Percentiles rank a stretch among this genome's conserved stretches.
Conservation (phyloP, 2,329 filamentous ascomycete genomes). For the Arthrobotrys megalospora region DNA sequence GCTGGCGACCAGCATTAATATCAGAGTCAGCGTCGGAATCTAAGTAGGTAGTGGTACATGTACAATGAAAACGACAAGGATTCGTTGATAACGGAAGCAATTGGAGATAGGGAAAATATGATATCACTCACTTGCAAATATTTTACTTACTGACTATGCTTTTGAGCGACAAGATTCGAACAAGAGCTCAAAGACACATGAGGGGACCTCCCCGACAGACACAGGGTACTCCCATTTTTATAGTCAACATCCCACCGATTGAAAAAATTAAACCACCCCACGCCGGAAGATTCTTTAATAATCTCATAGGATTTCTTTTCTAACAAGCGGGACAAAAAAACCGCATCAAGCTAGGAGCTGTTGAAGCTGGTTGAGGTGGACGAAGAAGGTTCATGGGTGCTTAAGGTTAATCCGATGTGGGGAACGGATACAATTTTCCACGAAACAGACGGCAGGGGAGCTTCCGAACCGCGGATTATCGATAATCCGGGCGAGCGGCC, state of each 20-base stretch:
- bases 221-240: slow-evolving; percentile 17
- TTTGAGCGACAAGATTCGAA: slow-evolving; percentile 9
- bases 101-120: slow-evolving; percentile 3
- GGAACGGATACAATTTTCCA: slow-evolving; percentile 61
- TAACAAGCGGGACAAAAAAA: slow-evolving; percentile 36
- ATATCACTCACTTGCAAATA: slow-evolving; percentile 26
- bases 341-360: slow-evolving; percentile 26
- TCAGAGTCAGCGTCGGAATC: background rate
- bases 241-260: slow-evolving; percentile 23
- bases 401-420: slow-evolving; percentile 60
- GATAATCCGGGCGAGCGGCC: slow-evolving; percentile 44
- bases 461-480: slow-evolving; percentile 53
- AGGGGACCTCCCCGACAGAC: slow-evolving; percentile 23
- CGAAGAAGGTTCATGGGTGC: slow-evolving; percentile 14
- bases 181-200: background rate
- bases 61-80: background rate
- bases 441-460: slow-evolving; percentile 58
- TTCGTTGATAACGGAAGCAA: background rate
- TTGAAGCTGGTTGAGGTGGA: slow-evolving; percentile 9
- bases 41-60: too few species aligned
- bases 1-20: background rate
- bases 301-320: slow-evolving; percentile 31
- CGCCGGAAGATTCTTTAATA: slow-evolving; percentile 44
- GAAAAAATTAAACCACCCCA: slow-evolving; percentile 33
- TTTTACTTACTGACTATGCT: background rate